Evolutionary conservation across 768 basidiomycete species (phyloP).

Genomic region (Imleria badia): DNA sequence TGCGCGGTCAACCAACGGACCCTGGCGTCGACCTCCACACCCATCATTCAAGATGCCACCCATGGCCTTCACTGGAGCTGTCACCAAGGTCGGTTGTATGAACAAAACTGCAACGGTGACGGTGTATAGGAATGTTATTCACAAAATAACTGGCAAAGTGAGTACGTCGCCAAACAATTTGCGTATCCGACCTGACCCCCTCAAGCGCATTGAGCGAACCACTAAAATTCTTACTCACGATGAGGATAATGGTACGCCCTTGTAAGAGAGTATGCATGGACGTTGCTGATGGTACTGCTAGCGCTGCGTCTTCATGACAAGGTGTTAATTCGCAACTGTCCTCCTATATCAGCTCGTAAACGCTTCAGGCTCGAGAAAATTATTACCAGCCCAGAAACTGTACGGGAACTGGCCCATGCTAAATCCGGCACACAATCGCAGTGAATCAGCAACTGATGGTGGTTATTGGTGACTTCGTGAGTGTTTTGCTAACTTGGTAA

Average conservation of each 20-base stretch:
- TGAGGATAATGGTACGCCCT: slow-evolving; percentile 59
- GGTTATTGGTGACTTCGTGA: neutral
- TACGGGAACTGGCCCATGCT: slow-evolving; percentile 43
- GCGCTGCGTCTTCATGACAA: slow-evolving; percentile 67
- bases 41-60: slow-evolving; percentile 58
- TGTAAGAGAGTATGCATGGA: neutral
- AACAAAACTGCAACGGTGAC: slow-evolving; percentile 83
- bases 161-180: slow-evolving; percentile 13
- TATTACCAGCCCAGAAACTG: slow-evolving; percentile 65
- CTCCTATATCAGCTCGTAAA: slow-evolving; percentile 76
- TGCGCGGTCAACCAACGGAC: too few relatives aligned
- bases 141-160: slow-evolving; percentile 77
- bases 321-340: slow-evolving; percentile 79
- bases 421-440: slow-evolving; percentile 1
- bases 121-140: slow-evolving; percentile 71
- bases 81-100: slow-evolving; percentile 82
- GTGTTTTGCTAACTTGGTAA: neutral
- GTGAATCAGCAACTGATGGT: neutral
- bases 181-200: neutral
- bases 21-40: neutral
- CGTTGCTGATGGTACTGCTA: slow-evolving; percentile 29
- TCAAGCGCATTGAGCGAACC: slow-evolving; percentile 67
- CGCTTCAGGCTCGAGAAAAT: slow-evolving; percentile 70
- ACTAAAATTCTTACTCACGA: slow-evolving; percentile 83
- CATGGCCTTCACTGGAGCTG: slow-evolving; percentile 70